Evolutionary conservation across 1,284 basidiomycete species (phyloP).

Genomic region (Spongispora temasekensis): DNA sequence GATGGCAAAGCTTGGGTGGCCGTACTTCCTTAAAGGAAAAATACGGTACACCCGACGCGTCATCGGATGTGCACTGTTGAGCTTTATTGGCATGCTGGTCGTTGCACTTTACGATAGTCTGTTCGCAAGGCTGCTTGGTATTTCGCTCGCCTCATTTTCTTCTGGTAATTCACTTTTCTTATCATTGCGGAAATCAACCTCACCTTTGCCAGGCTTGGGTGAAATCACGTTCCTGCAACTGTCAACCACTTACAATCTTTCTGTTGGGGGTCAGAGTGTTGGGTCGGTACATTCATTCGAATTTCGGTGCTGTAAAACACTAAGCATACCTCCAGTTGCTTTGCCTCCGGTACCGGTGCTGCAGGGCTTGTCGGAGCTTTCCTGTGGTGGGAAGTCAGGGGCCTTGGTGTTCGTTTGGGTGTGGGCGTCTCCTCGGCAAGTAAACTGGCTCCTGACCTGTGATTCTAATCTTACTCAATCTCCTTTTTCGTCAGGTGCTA

Average conservation of each 20-base stretch:
- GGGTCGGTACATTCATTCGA: slow-evolving; percentile 48
- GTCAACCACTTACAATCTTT: slow-evolving; percentile 80
- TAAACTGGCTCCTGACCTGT: slow-evolving; percentile 2
- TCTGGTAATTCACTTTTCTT: slow-evolving; percentile 54
- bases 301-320: neutral
- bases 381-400: slow-evolving; percentile 92
- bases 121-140: slow-evolving; percentile 78
- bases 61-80: slow-evolving; percentile 73
- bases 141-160: slow-evolving; percentile 87
- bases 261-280: slow-evolving; percentile 68
- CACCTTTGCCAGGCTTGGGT: slow-evolving; percentile 64
- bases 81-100: slow-evolving; percentile 80
- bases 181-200: slow-evolving; percentile 3
- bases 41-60: slow-evolving; percentile 79
- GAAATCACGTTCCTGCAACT: slow-evolving; percentile 95
- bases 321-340: slow-evolving; percentile 55
- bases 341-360: slow-evolving; percentile 91
- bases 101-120: slow-evolving; percentile 79
- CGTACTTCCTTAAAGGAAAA: slow-evolving; percentile 81
- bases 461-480: slow-evolving; percentile 2
- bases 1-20: slow-evolving; percentile 90
- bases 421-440: slow-evolving; percentile 79
- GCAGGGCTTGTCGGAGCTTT: slow-evolving; percentile 93
- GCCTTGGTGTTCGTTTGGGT: slow-evolving; percentile 81
- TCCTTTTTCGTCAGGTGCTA: slow-evolving; percentile 54